phyloP scores from a whole-genome alignment of 2,329 filamentous ascomycete genomes.

The Zasmidium citrigriseum region DNA sequence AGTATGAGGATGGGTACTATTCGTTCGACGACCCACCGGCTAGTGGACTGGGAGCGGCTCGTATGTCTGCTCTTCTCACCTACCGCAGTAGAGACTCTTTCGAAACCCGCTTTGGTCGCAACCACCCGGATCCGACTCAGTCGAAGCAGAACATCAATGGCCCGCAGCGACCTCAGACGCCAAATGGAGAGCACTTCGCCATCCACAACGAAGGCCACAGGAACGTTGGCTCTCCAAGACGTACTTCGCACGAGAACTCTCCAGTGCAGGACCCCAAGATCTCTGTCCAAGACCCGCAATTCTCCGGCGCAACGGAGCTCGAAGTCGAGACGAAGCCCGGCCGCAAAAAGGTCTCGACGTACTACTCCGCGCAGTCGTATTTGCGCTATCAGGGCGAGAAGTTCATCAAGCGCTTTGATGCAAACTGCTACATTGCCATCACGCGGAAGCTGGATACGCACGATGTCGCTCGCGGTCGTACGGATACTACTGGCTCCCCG shows the following conservation, averaged over 20 bases:
- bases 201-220: slow-evolving; percentile 56
- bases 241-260: slow-evolving; percentile 29
- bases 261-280: slow-evolving; percentile 18
- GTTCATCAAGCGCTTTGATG: slow-evolving; percentile 95
- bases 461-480: slow-evolving; percentile 60
- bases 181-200: slow-evolving; percentile 50
- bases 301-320: slow-evolving; percentile 43
- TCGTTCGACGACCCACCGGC: slow-evolving; percentile 80
- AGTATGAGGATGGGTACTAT: slow-evolving; percentile 98
- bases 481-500: slow-evolving; percentile 35
- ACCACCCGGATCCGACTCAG: slow-evolving; percentile 82
- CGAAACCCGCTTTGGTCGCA: slow-evolving; percentile 90
- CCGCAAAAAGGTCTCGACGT: slow-evolving; percentile 59
- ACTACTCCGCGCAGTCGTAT: slow-evolving; percentile 97
- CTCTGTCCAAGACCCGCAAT: slow-evolving; percentile 47
- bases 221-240: slow-evolving; percentile 49
- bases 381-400: slow-evolving; percentile 94
- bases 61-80: slow-evolving; percentile 94
- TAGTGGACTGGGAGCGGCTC: slow-evolving; percentile 85
- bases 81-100: slow-evolving; percentile 97
- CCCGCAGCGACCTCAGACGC: slow-evolving; percentile 48
- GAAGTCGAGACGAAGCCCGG: slow-evolving; percentile 34
- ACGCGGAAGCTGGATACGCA: slow-evolving; percentile 97
- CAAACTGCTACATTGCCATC: slow-evolving; percentile 98
- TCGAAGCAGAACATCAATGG: slow-evolving; percentile 76